Conservation (phyloP, 306 rosid genomes). For the Neltuma alba region DNA sequence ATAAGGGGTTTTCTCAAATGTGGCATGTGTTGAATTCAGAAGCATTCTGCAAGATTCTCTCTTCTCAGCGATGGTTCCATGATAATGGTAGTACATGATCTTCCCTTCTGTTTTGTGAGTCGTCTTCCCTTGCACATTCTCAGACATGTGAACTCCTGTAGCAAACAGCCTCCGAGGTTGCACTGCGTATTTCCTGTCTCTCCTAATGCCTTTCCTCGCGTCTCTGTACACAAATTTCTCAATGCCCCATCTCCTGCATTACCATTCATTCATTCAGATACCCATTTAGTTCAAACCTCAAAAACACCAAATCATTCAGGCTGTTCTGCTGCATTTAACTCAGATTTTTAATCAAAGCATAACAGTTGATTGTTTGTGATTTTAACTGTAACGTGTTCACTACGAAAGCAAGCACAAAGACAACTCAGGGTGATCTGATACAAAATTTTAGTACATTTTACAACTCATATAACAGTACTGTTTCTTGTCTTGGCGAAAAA, state of each 20-base stretch:
- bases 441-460: neutral
- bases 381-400: neutral
- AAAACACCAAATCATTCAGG: neutral
- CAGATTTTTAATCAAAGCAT: neutral
- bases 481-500: neutral
- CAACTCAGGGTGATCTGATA: neutral
- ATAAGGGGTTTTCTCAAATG: constrained; percentile 48
- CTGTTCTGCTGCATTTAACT: too few relatives aligned
- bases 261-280: neutral
- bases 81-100: constrained; percentile 79
- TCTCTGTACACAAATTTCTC: constrained; percentile 69
- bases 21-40: constrained; percentile 43
- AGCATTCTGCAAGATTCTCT: constrained; percentile 66
- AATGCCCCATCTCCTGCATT: constrained; percentile 72
- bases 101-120: constrained; percentile 71
- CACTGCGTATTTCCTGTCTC: constrained; percentile 64
- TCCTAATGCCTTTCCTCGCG: constrained; percentile 56
- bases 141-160: constrained; percentile 83
- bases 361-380: too few relatives aligned
- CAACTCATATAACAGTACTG: neutral
- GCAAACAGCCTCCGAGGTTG: constrained; percentile 59
- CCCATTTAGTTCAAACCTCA: neutral
- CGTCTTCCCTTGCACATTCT: constrained; percentile 63
- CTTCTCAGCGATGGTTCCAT: constrained; percentile 68
- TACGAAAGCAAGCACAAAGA: neutral